phyloP scores from a whole-genome alignment of 257 asterid genomes.

The Phtheirospermum japonicum region DNA sequence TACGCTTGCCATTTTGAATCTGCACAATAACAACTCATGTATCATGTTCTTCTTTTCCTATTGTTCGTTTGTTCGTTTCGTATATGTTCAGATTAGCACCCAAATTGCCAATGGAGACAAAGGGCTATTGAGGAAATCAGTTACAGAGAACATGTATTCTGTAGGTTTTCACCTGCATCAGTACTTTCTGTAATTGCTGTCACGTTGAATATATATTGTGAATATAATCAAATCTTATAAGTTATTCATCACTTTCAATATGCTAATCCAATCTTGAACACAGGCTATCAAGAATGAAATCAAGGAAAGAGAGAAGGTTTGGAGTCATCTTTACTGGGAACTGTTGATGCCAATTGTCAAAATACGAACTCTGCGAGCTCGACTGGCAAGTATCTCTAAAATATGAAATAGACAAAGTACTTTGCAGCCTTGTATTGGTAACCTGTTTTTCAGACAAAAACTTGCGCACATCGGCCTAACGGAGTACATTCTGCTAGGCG shows the following conservation, averaged over 20 bases:
- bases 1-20: conserved; percentile 23
- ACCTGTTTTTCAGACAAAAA: background rate
- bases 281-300: conserved; percentile 95
- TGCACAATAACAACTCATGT: conserved; percentile 11
- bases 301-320: conserved; percentile 72
- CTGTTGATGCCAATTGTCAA: conserved; percentile 67
- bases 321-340: conserved; percentile 86
- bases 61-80: conserved; percentile 25
- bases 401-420: conserved; percentile 20
- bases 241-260: background rate
- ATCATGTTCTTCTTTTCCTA: conserved; percentile 25
- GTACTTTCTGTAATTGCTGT: conserved; percentile 13
- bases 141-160: conserved; percentile 87
- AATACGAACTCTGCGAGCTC: conserved; percentile 88
- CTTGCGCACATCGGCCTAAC: too few species aligned
- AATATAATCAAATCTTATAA: background rate
- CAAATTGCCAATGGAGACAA: conserved; percentile 88
- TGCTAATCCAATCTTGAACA: conserved; percentile 32
- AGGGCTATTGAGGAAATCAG: conserved; percentile 64
- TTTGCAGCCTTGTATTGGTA: conserved; percentile 25
- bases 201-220: conserved; percentile 9
- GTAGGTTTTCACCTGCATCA: conserved; percentile 50
- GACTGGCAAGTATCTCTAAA: conserved; percentile 64
- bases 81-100: conserved; percentile 62
- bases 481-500: too few species aligned